phyloP scores from a whole-genome alignment of 805 yeast species.

The Starmerella apicola region DNA sequence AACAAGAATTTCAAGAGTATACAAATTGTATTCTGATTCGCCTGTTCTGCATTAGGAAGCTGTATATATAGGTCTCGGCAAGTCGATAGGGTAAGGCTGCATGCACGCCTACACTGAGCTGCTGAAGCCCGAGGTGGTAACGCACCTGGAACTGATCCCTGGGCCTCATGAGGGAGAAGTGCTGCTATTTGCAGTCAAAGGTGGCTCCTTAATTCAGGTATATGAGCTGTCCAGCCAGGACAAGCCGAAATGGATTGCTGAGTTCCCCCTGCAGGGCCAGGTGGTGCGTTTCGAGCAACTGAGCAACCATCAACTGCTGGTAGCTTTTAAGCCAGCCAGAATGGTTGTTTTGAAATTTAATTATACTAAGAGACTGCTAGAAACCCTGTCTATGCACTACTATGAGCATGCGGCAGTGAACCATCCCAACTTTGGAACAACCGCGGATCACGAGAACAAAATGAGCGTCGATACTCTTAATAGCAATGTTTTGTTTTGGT shows the following conservation, averaged over 20 bases:
- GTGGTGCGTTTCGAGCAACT: constrained; percentile 46
- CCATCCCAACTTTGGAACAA: constrained; percentile 36
- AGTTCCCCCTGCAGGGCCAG: constrained; percentile 59
- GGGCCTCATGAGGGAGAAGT: constrained; percentile 25
- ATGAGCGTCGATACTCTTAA: constrained; percentile 53
- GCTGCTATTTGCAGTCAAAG: constrained; percentile 50
- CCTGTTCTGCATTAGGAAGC: too few relatives aligned
- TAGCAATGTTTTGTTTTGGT: constrained; percentile 41
- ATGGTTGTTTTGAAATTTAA: constrained; percentile 69
- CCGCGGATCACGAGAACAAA: constrained; percentile 25
- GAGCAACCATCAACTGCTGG: constrained; percentile 29
- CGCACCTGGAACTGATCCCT: constrained; percentile 38
- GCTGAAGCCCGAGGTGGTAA: constrained; percentile 60
- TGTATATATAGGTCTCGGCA: too few relatives aligned
- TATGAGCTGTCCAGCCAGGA: constrained; percentile 29
- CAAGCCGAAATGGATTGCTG: constrained; percentile 38
- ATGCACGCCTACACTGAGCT: constrained; percentile 78
- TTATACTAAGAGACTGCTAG: constrained; percentile 36
- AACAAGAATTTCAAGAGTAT: too few relatives aligned
- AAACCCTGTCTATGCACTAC: constrained; percentile 70
- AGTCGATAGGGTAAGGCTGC: too few relatives aligned
- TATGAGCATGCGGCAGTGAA: constrained; percentile 52
- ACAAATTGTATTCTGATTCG: too few relatives aligned
- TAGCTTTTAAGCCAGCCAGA: constrained; percentile 66
- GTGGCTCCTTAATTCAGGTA: constrained; percentile 50